A percentile compares a stretch with the other conserved stretches of the same genome.
Evolutionary conservation across 805 yeast species (phyloP).

Genomic region (Barnettozyma californica): DNA sequence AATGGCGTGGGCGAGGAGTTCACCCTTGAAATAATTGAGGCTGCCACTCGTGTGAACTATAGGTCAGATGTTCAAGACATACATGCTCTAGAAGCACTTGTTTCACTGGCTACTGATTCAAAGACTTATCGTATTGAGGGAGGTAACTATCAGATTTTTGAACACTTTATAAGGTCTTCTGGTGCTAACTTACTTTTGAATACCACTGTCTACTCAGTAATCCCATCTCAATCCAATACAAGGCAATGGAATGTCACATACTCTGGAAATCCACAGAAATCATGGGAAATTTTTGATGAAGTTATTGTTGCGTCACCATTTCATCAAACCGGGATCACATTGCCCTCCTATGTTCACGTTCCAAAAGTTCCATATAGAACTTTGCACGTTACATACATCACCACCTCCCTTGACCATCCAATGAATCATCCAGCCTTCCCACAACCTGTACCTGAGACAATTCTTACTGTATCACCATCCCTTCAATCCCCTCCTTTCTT

Average conservation of each 20-base stretch:
- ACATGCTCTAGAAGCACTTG: conserved; percentile 38
- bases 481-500: conserved; percentile 25
- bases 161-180: conserved; percentile 32
- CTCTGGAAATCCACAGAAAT: background rate
- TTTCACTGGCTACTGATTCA: conserved; percentile 34
- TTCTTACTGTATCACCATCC: conserved; percentile 16
- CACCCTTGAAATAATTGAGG: conserved; percentile 30
- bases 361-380: conserved; percentile 32
- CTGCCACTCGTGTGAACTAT: conserved; percentile 40
- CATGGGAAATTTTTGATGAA: conserved; percentile 31
- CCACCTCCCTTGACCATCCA: conserved; percentile 19
- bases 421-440: conserved; percentile 18
- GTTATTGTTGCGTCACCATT: conserved; percentile 42
- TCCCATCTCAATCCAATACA: background rate
- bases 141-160: conserved; percentile 42
- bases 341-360: conserved; percentile 5
- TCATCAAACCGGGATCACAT: conserved; percentile 26
- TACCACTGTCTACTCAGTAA: conserved; percentile 26
- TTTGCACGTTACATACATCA: conserved; percentile 35
- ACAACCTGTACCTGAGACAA: conserved; percentile 21
- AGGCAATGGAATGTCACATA: conserved; percentile 13
- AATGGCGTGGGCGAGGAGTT: conserved; percentile 25
- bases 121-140: conserved; percentile 32
- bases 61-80: conserved; percentile 35
- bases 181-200: conserved; percentile 28